Evolutionary conservation across 2,329 filamentous ascomycete genomes (phyloP), one percentile per base, ranked within the genome.

Genomic region (Fusarium transvaalense): DNA sequence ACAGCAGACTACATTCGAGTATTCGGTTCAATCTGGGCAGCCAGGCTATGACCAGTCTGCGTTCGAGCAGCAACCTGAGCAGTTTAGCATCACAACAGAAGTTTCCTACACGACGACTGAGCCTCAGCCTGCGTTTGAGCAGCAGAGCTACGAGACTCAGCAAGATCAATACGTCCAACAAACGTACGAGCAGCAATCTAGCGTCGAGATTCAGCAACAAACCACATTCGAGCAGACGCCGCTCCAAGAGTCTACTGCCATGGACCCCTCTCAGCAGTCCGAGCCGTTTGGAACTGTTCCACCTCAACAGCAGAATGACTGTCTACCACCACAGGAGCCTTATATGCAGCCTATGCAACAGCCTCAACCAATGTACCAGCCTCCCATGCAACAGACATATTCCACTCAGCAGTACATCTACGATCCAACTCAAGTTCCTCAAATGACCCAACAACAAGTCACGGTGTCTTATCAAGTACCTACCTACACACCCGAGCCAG

Each of bases 1-100:
- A 19, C 66, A 71, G 3, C 68, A 71, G 12, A 17, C 58, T 1
- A n/a, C 37, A 3, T 51, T 60, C 4, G 68, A 71, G 23, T 66
- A 52, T 4, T 45, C 63, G 0, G 29, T 32, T 1, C 63, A 69
- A 14, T 21, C 51, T 10, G 48, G 43, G 2, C 66, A 70, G 29
- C 50, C 63, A 4, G 29, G 35, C 0, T 64, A 47, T n/a, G 54
- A 64, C 5, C 63, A 64, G 2, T 21, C 39, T 4, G 2, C 9
- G 0, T 67, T 60, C 7, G 56, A 66, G 5, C 67, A 69, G 17
- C 64, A 64, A 29, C 59, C 59, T 1, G 54, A 23, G 29, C 61
- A 69, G 17, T 64, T 68, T 2, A 63, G 48, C 1, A 43, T 50
- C 1, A 46, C 54, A 0, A 39, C 56, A 4, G 63, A 70, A 9